Base-by-base conservation (phyloP, 345 rosid species). In the Hibiscus tridactylites region DNA sequence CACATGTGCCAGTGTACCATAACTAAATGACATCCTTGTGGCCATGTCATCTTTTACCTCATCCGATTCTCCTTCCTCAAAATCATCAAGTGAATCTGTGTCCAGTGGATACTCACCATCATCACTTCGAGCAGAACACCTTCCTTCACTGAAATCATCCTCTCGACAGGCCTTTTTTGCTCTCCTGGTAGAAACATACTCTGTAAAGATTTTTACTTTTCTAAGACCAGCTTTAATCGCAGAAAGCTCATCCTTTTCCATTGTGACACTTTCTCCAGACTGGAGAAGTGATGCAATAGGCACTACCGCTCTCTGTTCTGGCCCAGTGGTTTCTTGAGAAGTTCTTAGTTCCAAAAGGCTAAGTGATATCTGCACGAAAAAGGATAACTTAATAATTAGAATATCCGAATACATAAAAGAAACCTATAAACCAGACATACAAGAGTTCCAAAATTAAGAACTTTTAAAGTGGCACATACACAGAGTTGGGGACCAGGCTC, bases 201-300 rank as follows among this genome's bases (percentile, higher is more conserved):
- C 85, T 0, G 91, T 91, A 68, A 91, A 89, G 5, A 89, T 81
- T 77, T 91, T 94, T 49, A 94, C 95, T 85, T 85, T 91, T 74
- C 93, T 85, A 52, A 94, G 84, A 61, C 98, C 93, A 16, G 91
- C 92, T 88, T 94, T 94, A 1, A 94, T 85, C 52, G 89, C 95
- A 75, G 96, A 91, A 56, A 79, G 75, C 82, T 94, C 96, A 15
- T 88, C 84, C 80, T 88, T 90, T 62, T 85, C 97, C 9, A 82
- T 61, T 9, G 84, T 4, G 16, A 74, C 67, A 72, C 81, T 78
- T 64, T 91, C 96, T 46, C 81, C 87, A 1, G 82, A 73, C 13
- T 71, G 85, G 29, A 87, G 81, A 28, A 95, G 84, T 9, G 80
- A 89, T 59, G 82, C 71, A 58, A 83, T 69, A 70, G 96, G 90